Conservation (phyloP, 768 basidiomycete species). For the Hydnomerulius pinastri region DNA sequence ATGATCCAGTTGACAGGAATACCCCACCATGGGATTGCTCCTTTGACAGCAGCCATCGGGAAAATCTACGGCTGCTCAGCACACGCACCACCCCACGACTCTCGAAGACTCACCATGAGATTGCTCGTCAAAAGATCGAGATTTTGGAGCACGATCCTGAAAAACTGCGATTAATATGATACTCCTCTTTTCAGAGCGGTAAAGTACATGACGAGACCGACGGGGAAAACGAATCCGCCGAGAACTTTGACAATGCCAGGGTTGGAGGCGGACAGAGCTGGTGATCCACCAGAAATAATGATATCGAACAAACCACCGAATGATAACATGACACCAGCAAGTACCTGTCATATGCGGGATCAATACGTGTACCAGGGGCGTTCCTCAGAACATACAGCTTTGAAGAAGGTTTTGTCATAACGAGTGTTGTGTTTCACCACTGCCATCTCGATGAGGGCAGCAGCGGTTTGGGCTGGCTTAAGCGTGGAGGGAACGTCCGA, state of each 20-base stretch:
- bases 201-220: slow-evolving; percentile 72
- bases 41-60: slow-evolving; percentile 65
- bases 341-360: slow-evolving; percentile 42
- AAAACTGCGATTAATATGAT: background rate
- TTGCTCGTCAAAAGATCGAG: slow-evolving; percentile 75
- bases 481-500: slow-evolving; percentile 46
- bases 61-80: slow-evolving; percentile 47
- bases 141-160: slow-evolving; percentile 72
- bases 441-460: slow-evolving; percentile 54
- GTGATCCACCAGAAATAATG: slow-evolving; percentile 61
- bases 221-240: slow-evolving; percentile 71
- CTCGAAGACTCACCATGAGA: slow-evolving; percentile 56
- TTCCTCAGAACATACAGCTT: slow-evolving; percentile 53
- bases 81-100: background rate
- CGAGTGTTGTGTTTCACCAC: slow-evolving; percentile 66
- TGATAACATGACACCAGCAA: slow-evolving; percentile 73
- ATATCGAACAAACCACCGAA: slow-evolving; percentile 69
- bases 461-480: slow-evolving; percentile 60
- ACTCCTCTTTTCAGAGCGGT: background rate
- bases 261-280: slow-evolving; percentile 48
- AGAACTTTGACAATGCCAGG: slow-evolving; percentile 70
- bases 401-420: slow-evolving; percentile 60
- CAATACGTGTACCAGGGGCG: background rate
- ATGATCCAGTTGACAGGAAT: slow-evolving; percentile 68
- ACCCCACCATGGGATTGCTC: slow-evolving; percentile 70